A percentile compares a stretch with the other conserved stretches of the same genome.
phyloP scores from a whole-genome alignment of 257 asterid genomes.

The Primulina huaijiensis region DNA sequence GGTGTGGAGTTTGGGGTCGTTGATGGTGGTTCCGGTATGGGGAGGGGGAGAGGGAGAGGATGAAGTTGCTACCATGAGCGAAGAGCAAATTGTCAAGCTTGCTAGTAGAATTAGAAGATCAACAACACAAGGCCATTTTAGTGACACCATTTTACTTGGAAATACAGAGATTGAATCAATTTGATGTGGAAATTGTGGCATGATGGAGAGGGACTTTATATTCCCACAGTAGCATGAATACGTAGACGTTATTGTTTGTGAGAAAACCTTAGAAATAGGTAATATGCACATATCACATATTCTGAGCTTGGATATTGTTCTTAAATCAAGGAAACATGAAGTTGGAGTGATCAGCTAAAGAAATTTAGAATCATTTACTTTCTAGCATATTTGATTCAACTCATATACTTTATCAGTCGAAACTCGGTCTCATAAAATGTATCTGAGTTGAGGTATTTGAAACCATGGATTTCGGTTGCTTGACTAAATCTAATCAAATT shows the following conservation, averaged over 20 bases:
- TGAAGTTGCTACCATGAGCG: neutral
- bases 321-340: neutral
- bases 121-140: neutral
- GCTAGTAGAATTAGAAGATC: neutral
- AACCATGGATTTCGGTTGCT: too few relatives aligned
- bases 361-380: neutral
- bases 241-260: neutral
- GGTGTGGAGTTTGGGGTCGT: neutral
- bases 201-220: neutral
- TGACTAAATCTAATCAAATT: too few relatives aligned
- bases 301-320: neutral
- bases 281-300: neutral
- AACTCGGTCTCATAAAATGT: too few relatives aligned
- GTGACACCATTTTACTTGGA: neutral
- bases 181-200: neutral
- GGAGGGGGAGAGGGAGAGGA: neutral
- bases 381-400: too few relatives aligned
- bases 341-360: neutral
- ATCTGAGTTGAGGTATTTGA: too few relatives aligned
- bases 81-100: neutral
- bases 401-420: too few relatives aligned
- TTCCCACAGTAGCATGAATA: neutral
- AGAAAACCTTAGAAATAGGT: neutral
- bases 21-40: neutral
- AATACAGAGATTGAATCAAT: neutral